A percentile compares a stretch with the other conserved stretches of the same genome.
phyloP scores from a whole-genome alignment of 2,329 filamentous ascomycete genomes.

The Pseudovirgaria hyperparasitica region DNA sequence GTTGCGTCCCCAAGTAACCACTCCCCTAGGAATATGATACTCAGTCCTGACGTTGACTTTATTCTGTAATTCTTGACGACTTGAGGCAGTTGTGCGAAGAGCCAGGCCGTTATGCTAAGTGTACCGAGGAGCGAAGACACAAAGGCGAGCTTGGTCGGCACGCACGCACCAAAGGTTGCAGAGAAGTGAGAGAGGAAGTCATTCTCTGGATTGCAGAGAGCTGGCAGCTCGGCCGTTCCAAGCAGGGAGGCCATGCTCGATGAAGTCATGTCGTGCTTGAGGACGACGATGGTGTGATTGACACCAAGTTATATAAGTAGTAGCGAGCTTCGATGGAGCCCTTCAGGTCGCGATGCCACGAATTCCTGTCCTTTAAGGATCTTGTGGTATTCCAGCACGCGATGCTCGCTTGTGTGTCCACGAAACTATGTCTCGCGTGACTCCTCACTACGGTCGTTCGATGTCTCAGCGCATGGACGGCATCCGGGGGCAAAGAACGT shows the following conservation, averaged over 20 bases:
- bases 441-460: too few relatives aligned
- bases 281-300: too few relatives aligned
- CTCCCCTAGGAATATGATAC: slow-evolving; percentile 51
- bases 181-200: slow-evolving; percentile 45
- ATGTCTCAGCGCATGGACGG: too few relatives aligned
- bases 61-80: slow-evolving; percentile 56
- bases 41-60: slow-evolving; percentile 51
- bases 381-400: too few relatives aligned
- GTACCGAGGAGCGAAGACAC: slow-evolving; percentile 47
- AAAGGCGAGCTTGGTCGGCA: slow-evolving; percentile 50
- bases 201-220: slow-evolving; percentile 47
- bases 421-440: too few relatives aligned
- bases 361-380: too few relatives aligned
- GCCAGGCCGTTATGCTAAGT: slow-evolving; percentile 53
- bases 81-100: slow-evolving; percentile 57
- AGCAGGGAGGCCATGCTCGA: slow-evolving; percentile 6
- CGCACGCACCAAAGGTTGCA: slow-evolving; percentile 46
- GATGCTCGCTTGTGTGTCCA: too few relatives aligned
- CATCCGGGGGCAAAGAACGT: too few relatives aligned
- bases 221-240: too few relatives aligned
- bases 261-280: slow-evolving; percentile 13
- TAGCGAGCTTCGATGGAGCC: too few relatives aligned
- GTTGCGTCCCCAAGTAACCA: slow-evolving; percentile 53
- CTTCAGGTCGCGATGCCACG: too few relatives aligned
- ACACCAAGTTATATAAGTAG: too few relatives aligned